Conservation (phyloP, 805 yeast species). For the Candida adriatica region DNA sequence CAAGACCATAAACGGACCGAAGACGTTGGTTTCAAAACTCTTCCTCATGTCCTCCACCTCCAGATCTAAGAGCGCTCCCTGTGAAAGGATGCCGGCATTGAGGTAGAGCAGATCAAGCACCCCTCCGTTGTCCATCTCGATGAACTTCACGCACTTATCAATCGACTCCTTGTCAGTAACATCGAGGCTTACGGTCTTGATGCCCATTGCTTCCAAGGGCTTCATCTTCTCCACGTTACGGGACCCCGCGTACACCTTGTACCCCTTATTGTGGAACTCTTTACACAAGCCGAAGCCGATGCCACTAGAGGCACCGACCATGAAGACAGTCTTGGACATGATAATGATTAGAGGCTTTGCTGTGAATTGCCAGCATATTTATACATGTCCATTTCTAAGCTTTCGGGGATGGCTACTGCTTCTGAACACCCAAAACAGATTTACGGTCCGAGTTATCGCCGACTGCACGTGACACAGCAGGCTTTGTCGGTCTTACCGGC, state of each 20-base stretch:
- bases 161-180: slow-evolving; percentile 27
- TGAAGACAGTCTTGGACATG: slow-evolving; percentile 31
- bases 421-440: no score
- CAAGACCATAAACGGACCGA: slow-evolving; percentile 32
- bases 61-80: not conserved
- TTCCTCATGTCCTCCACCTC: not conserved
- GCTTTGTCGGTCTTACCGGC: no score
- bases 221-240: slow-evolving; percentile 24
- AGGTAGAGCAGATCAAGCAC: not conserved
- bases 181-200: slow-evolving; percentile 28
- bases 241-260: slow-evolving; percentile 30
- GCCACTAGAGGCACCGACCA: slow-evolving; percentile 56
- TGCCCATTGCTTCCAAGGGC: slow-evolving; percentile 25
- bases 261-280: slow-evolving; percentile 38
- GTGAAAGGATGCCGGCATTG: not conserved
- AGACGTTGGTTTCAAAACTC: slow-evolving; percentile 28
- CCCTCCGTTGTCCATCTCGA: not conserved
- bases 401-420: no score
- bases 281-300: slow-evolving; percentile 43
- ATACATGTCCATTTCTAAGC: no score
- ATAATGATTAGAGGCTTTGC: no score
- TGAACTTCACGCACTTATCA: slow-evolving; percentile 15
- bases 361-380: no score
- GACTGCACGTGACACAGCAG: no score
- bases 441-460: no score